phyloP scores from a whole-genome alignment of 306 rosid species.

The Medicago truncatula region MtrunA17r5.0-ANR NC_053048.1:46671501-46672000 shows the following conservation, averaged over 20 bases:
- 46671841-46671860: constrained; percentile 34
- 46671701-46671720: neutral
- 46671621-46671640: constrained; percentile 36
- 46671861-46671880: constrained; percentile 30
- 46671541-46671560: too few species aligned
- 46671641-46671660: constrained; percentile 42
- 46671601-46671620: neutral
- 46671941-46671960: too few species aligned
- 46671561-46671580: neutral
- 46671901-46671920: too few species aligned
- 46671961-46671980: too few species aligned
- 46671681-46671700: constrained; percentile 58
- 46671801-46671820: constrained; percentile 17
- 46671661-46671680: neutral
- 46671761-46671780: constrained; percentile 6
- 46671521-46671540: too few species aligned
- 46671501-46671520: too few species aligned
- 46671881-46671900: constrained; percentile 15
- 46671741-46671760: neutral
- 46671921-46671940: too few species aligned
- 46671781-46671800: constrained; percentile 21
- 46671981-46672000: too few species aligned
- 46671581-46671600: neutral
- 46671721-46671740: too few species aligned
- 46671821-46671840: constrained; percentile 18